phyloP scores from a whole-genome alignment of 75 land plant species.

The Picea sitchensis region DNA sequence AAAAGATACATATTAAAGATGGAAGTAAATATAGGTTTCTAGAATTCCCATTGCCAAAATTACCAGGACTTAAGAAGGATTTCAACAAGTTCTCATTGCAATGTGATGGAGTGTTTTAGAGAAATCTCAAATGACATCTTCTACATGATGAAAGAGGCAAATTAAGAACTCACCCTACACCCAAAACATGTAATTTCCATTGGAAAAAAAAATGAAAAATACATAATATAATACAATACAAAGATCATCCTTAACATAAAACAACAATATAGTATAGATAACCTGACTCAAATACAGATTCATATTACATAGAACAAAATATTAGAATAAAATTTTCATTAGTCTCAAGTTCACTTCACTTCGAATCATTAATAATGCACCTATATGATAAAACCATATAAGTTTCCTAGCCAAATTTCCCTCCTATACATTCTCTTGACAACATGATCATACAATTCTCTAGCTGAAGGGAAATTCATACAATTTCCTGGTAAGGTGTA shows the following conservation, averaged over 20 bases:
- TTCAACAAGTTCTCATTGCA: neutral
- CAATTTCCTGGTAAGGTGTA: too few relatives aligned
- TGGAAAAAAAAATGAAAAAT: conserved; percentile 29
- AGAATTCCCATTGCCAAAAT: too few relatives aligned
- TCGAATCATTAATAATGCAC: too few relatives aligned
- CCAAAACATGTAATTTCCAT: conserved; percentile 78
- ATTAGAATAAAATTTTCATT: too few relatives aligned
- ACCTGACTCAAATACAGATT: neutral
- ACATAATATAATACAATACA: neutral
- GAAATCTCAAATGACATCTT: neutral
- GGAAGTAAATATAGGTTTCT: neutral
- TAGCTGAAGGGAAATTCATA: too few relatives aligned
- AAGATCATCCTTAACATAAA: neutral
- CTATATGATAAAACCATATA: too few relatives aligned
- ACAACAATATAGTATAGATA: neutral
- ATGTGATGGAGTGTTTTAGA: neutral
- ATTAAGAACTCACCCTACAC: conserved; percentile 71
- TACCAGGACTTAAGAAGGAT: neutral
- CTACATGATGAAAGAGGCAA: neutral
- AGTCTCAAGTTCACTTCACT: too few relatives aligned
- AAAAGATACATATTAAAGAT: neutral
- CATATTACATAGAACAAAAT: neutral
- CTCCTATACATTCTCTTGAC: too few relatives aligned
- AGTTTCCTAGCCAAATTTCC: too few relatives aligned
- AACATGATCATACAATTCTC: too few relatives aligned